Evolutionary conservation across 108 stramenopile genomes (phyloP), one percentile per base, ranked within the genome.

Genomic region (Nitzschia putrida): DNA sequence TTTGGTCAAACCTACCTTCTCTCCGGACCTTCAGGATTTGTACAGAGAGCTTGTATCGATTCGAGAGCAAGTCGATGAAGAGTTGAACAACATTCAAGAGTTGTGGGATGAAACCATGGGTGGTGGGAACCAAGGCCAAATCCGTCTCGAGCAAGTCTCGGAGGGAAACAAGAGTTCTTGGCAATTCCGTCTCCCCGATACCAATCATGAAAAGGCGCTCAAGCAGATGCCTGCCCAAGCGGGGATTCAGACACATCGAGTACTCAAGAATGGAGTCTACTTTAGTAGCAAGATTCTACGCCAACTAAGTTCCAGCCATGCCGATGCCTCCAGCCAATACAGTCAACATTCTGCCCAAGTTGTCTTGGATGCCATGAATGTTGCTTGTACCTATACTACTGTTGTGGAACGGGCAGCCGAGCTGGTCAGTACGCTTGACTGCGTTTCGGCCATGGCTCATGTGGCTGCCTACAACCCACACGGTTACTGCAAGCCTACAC

Each of bases 191-290:
- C 63, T 94, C 16, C 79, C 85, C 21, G 73, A 91, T 65, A 74
- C 92, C 38, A 93, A 92, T 64, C 85, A 85, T 51, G 56, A 77
- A 61, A 94, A 94, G 71, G 63, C 78, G 26, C 70, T 93, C 4
- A 25, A 74, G 40, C 16, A 66, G 9, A 41, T 65, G 11, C 29
- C 61, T 4, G 53, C 42, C 9, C 67, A 61, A 2, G 66, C 58
- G 14, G 72, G 80, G 9, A 83, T 96, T 26, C 66, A 83, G 57
- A 76, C 94, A 29, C 83, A 94, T 64, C 70, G 83, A 10, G 71
- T 96, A 24, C 83, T 97, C 41, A 95, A 97, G 73, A 97, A 96
- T 78, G 98, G 98, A 20, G 95, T 97, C 18, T 93, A 95, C 75
- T 97, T 99, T 76, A 92, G 91, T 44, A 97, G 92, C 22, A 83